Base-by-base conservation (phyloP, 306 rosid species). In the Trifolium dubium region DNA sequence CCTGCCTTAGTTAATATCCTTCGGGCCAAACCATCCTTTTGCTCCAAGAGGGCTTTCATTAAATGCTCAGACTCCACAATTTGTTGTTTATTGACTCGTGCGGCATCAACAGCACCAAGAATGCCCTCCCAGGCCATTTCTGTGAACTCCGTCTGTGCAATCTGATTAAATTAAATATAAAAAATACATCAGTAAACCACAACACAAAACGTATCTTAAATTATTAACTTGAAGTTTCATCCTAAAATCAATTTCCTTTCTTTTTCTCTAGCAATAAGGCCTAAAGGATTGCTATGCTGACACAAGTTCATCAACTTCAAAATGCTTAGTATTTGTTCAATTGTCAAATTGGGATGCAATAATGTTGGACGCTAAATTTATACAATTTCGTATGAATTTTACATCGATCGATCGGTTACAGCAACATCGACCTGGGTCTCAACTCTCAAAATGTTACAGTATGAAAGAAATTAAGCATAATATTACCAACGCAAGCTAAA, bases 71-170 rank as follows among this genome's bases (percentile, higher is more conserved):
- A 80, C 61, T 94, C 99, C 79, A 91, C 96, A 74, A 94, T 85
- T 78, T 94, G 98, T 70, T 94, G 96, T 77, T 83, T 94, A 85
- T 80, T 84, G 41, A 61, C 49, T 63, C 96, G 84, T 4, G 98
- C 98, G 4, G 98, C 92, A 56, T 91, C 90, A 8, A 88, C 90
- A 4, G 98, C 98, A 44, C 88, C 97, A 35, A 88, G 28, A 49
- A 94, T 69, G 28, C 95, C 97, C 86, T 87, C 97, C 99, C 99
- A 94, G 37, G 99, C 99, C 97, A 89, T 86, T 73, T 94, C 97
- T 19, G 99, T 94, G 88, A 84, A 94, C 73, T 92, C 99, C 8
- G 88, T 71, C 37, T 75, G 99, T 41, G 83, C 72, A 5, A 86
- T 69, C 99, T 94, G 83, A 67, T 71, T n/a, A 73, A 60, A 71